Evolutionary conservation across 345 rosid genomes (phyloP).

Genomic region (Euphorbia lathyris): DNA sequence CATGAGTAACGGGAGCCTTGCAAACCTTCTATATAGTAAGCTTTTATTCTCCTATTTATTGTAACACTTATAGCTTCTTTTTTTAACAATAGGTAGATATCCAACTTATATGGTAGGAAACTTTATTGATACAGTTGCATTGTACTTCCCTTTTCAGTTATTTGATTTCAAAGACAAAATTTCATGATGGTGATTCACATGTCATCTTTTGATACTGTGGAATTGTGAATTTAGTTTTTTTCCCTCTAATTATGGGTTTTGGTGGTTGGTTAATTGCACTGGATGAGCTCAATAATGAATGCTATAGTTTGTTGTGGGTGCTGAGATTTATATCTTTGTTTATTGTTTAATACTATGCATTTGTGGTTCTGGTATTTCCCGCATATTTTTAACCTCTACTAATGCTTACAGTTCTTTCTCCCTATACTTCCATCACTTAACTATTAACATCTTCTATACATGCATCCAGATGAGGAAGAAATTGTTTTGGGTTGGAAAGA

Average conservation of each 20-base stretch:
- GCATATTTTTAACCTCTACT: background rate
- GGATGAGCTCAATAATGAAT: no score
- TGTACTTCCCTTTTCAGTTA: background rate
- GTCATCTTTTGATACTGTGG: background rate
- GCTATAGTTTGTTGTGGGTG: no score
- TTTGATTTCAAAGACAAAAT: background rate
- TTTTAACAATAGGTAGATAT: background rate
- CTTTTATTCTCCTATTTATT: slow-evolving; percentile 16
- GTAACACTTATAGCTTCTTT: slow-evolving; percentile 2
- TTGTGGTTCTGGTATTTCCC: background rate
- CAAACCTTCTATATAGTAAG: slow-evolving; percentile 75
- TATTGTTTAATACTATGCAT: background rate
- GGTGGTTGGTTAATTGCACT: no score
- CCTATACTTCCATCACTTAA: slow-evolving; percentile 8
- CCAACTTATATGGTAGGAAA: background rate
- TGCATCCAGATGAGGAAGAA: slow-evolving; percentile 44
- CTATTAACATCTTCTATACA: slow-evolving; percentile 4
- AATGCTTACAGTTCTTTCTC: background rate
- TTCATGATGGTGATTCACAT: background rate
- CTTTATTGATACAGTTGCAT: background rate
- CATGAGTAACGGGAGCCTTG: slow-evolving; percentile 97
- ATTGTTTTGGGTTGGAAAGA: slow-evolving; percentile 70
- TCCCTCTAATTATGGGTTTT: background rate
- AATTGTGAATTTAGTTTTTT: background rate
- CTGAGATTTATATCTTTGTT: no score